phyloP scores from a whole-genome alignment of 2,329 filamentous ascomycete genomes.

The Calonectria honghensis region DNA sequence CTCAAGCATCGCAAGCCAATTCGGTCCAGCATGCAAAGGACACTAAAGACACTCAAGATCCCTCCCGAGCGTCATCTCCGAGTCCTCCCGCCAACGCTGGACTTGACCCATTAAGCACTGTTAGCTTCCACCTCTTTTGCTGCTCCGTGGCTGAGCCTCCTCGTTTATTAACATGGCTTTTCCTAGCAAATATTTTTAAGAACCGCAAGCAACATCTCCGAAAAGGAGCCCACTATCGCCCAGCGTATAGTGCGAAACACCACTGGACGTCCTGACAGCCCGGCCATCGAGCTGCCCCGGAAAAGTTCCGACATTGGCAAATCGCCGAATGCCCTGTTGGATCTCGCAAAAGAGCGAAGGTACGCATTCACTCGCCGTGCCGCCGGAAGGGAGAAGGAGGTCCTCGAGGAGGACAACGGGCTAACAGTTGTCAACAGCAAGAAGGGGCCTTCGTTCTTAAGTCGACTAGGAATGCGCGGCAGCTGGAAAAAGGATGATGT shows the following conservation, averaged over 20 bases:
- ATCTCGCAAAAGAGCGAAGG: constrained; percentile 79
- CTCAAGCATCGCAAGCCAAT: constrained; percentile 72
- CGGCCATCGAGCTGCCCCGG: constrained; percentile 63
- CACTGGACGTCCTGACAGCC: constrained; percentile 72
- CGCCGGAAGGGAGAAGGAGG: background rate
- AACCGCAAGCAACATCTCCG: constrained; percentile 59
- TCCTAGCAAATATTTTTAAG: constrained; percentile 63
- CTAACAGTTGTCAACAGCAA: constrained; percentile 64
- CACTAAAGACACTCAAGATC: constrained; percentile 57
- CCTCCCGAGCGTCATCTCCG: constrained; percentile 53
- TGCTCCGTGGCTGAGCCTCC: background rate
- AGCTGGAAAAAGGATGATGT: constrained; percentile 83
- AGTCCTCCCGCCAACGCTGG: constrained; percentile 54
- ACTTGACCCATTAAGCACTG: constrained; percentile 63
- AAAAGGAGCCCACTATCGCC: constrained; percentile 67
- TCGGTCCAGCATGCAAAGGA: constrained; percentile 70
- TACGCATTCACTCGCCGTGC: constrained; percentile 64
- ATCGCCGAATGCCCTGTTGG: constrained; percentile 62
- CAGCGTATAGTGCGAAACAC: constrained; percentile 70
- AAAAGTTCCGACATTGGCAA: constrained; percentile 66
- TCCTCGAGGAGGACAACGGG: constrained; percentile 18
- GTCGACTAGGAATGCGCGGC: constrained; percentile 82
- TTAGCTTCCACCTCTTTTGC: constrained; percentile 47
- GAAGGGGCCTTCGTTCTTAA: constrained; percentile 93
- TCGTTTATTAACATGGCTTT: constrained; percentile 14